Evolutionary conservation across 306 rosid species (phyloP).

Genomic region (Rosa rugosa): DNA sequence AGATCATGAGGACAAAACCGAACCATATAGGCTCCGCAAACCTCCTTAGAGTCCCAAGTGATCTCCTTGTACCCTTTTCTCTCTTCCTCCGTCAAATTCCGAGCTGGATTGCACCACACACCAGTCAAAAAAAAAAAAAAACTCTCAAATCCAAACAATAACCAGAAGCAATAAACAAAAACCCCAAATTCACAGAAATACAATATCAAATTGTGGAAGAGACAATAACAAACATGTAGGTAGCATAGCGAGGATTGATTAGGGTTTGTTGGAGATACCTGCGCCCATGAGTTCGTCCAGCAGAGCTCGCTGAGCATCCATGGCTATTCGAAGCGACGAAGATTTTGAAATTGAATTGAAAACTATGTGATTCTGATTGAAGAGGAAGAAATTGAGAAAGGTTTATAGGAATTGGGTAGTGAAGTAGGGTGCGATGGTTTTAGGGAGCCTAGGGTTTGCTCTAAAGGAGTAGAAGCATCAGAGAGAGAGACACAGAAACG

Average conservation of each 20-base stretch:
- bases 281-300: conserved; percentile 98
- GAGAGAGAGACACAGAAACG: not conserved
- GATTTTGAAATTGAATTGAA: not conserved
- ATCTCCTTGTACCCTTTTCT: conserved; percentile 82
- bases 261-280: conserved; percentile 42
- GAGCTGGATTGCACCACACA: conserved; percentile 51
- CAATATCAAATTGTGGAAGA: not conserved
- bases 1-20: conserved; percentile 99
- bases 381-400: conserved; percentile 1
- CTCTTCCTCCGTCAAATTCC: conserved; percentile 94
- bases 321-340: conserved; percentile 30
- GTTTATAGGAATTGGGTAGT: not conserved
- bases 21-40: conserved; percentile 88
- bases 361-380: not conserved
- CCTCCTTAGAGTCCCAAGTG: conserved; percentile 91
- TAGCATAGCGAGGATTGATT: not conserved
- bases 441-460: conserved; percentile 38
- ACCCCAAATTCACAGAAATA: not conserved
- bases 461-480: not conserved
- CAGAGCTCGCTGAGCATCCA: conserved; percentile 99
- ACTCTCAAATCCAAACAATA: not conserved
- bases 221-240: not conserved
- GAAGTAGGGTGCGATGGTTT: not conserved
- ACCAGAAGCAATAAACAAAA: not conserved
- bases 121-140: not conserved